Conservation (phyloP, 2,329 filamentous ascomycete genomes). For the Sarocladiaceae sp. region DNA sequence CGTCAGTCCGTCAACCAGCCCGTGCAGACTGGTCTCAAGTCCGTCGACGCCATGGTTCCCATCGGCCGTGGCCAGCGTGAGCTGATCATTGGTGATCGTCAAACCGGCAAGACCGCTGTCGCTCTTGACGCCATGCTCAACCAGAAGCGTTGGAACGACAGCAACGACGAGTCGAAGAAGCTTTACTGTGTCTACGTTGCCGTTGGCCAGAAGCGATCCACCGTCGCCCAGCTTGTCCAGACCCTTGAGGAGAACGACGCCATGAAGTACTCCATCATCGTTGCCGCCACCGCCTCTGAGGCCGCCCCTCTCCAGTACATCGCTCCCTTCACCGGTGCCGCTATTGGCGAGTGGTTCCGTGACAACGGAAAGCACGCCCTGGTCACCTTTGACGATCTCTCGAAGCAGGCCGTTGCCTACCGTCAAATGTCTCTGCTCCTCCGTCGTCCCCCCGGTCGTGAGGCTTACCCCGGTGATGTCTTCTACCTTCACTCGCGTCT, state of each 20-base stretch:
- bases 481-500: conserved; percentile 99
- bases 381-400: conserved; percentile 90
- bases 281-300: conserved; percentile 96
- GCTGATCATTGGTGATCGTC: conserved; percentile 99
- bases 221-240: conserved; percentile 98
- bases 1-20: conserved; percentile 97
- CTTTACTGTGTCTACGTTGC: conserved; percentile 99
- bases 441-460: conserved; percentile 96
- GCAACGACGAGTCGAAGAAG: conserved; percentile 90
- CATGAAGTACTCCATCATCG: conserved; percentile 95
- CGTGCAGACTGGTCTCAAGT: conserved; percentile 99
- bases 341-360: conserved; percentile 70
- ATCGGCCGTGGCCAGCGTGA: conserved; percentile 99
- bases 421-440: conserved; percentile 98
- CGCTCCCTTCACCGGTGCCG: conserved; percentile 80
- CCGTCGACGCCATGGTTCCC: conserved; percentile 98
- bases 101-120: conserved; percentile 99
- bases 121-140: conserved; percentile 97
- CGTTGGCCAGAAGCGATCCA: conserved; percentile 98
- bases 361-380: conserved; percentile 86
- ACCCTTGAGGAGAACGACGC: conserved; percentile 99
- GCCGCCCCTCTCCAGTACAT: conserved; percentile 93
- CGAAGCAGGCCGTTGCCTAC: conserved; percentile 97
- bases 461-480: conserved; percentile 98
- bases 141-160: conserved; percentile 97